Evolutionary conservation across 495 filamentous ascomycete species (phyloP).

Genomic region (Xylaria sp.): DNA sequence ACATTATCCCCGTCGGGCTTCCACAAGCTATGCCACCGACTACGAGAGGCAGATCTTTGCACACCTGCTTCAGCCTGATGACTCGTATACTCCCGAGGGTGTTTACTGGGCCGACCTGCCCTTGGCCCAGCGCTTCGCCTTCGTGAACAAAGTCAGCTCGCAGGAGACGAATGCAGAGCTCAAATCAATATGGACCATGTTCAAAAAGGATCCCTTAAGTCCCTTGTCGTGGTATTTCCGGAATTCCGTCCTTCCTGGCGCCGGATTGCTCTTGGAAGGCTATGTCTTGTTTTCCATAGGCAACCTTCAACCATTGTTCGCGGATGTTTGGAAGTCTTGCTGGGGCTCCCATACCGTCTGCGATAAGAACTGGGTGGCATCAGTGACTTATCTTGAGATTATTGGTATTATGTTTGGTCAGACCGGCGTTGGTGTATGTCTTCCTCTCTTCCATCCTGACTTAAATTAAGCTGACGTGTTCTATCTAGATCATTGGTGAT

Average conservation of each 20-base stretch:
- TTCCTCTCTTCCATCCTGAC: constrained; percentile 46
- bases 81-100: constrained; percentile 80
- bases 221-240: constrained; percentile 82
- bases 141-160: constrained; percentile 72
- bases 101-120: constrained; percentile 89
- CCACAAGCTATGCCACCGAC: constrained; percentile 55
- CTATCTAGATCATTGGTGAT: constrained; percentile 53
- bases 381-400: constrained; percentile 86
- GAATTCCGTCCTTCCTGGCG: constrained; percentile 88
- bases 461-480: constrained; percentile 27
- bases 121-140: constrained; percentile 67
- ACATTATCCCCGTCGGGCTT: constrained; percentile 44
- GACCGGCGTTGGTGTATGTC: constrained; percentile 69
- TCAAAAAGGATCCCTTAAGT: constrained; percentile 79
- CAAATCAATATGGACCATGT: constrained; percentile 72
- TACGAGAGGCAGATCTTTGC: constrained; percentile 76
- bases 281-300: constrained; percentile 96
- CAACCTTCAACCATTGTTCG: constrained; percentile 80
- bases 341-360: constrained; percentile 70
- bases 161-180: constrained; percentile 70
- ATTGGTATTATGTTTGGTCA: constrained; percentile 89
- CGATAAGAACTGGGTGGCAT: constrained; percentile 73
- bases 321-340: constrained; percentile 71
- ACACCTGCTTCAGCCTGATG: constrained; percentile 77
- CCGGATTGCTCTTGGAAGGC: constrained; percentile 86